Evolutionary conservation across 768 basidiomycete species (phyloP).

Genomic region (Auricularia sp.): DNA sequence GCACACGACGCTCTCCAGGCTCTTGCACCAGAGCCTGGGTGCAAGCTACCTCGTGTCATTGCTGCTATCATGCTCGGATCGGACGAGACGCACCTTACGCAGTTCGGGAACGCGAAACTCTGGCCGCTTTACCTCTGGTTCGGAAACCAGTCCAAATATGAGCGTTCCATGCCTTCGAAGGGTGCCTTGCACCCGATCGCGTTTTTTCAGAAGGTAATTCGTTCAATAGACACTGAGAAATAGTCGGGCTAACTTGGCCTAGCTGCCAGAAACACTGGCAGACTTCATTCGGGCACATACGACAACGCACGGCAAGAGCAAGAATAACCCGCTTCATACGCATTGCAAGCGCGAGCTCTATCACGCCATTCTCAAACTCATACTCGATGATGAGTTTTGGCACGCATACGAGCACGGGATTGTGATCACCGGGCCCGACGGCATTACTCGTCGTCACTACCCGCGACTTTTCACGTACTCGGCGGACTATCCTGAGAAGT

Average conservation of each 20-base stretch:
- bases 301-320: not conserved
- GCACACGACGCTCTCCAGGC: conserved; percentile 16
- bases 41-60: conserved; percentile 14
- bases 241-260: not conserved
- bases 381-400: conserved; percentile 13
- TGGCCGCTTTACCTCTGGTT: conserved; percentile 33
- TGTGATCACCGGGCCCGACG: conserved; percentile 20
- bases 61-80: conserved; percentile 23
- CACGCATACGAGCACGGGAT: conserved; percentile 20
- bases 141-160: conserved; percentile 18
- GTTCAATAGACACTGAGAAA: not conserved
- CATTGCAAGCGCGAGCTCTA: conserved; percentile 15
- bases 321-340: conserved; percentile 4
- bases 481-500: conserved; percentile 31
- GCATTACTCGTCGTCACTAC: conserved; percentile 16
- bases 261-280: not conserved
- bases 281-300: not conserved
- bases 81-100: conserved; percentile 22
- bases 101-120: conserved; percentile 21
- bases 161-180: conserved; percentile 17
- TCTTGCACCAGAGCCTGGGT: conserved; percentile 13
- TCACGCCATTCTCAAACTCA: conserved; percentile 11
- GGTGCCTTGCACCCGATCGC: conserved; percentile 9
- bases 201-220: conserved; percentile 11
- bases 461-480: conserved; percentile 21